Evolutionary conservation across 2,329 filamentous ascomycete genomes (phyloP), one percentile per base, ranked within the genome.

Genomic region (Cladobotryum protrusum): DNA sequence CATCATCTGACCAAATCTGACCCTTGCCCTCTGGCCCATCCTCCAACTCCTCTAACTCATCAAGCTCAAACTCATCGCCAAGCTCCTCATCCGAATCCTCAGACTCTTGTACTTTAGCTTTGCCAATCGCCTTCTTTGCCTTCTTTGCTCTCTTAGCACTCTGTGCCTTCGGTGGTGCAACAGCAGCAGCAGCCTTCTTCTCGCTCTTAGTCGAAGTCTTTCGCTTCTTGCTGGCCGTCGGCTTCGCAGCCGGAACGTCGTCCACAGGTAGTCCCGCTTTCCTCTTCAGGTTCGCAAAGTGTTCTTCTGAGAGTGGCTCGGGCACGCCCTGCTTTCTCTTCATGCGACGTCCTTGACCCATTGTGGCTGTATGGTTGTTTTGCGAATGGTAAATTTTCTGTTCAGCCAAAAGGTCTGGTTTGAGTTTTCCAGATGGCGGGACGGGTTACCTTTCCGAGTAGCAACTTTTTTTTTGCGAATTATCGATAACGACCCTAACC

Each of bases 331-430:
- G 93, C 73, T 96, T 96, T 70, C 91, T 88, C 45, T 53, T 53
- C 85, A 96, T 95, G 62, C 91, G 89, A 67, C 90, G 87, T 68
- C 90, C 88, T 55, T 83, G 81, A 75, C 89, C 91, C 91, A 96
- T 96, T 63, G 67, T 82, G 66, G 66, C 35, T 18, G 43, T 17
- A 45, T 33, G 43, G 13, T 35, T 20, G n/a, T 33, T 45, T 32
- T 17, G 33, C 18, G 5, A 18, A 18, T 7, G 33, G 13, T 15
- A 11, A 32, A 13, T 13, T 15, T 44, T 24, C 15, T 43, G 37
- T 42, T 20, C 19, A 32, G 47, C 33, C 19, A 45, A 29, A 12
- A 37, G 24, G 24, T 50, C 43, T 42, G 17, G 18, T 45, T 35
- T 24, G 47, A 42, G 45, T 34, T 40, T 47, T 13, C 37, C n/a